phyloP scores from a whole-genome alignment of 2,329 filamentous ascomycete species.

The Blastomyces emzantsi region DNA sequence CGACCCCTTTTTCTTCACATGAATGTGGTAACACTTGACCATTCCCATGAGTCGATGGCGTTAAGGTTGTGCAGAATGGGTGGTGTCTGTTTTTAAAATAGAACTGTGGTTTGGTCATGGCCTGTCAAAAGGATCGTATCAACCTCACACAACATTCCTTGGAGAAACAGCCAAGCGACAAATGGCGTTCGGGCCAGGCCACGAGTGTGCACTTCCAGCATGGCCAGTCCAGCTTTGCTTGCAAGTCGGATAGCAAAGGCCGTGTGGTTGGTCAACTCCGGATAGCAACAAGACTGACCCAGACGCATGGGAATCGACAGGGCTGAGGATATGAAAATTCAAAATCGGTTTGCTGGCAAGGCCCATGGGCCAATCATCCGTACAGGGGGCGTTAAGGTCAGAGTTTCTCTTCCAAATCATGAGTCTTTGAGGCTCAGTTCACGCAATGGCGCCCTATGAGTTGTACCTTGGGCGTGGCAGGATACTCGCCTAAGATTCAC shows the following conservation, averaged over 20 bases:
- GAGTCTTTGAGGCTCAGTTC: neutral
- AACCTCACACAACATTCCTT: neutral
- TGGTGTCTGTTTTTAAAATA: neutral
- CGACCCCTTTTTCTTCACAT: neutral
- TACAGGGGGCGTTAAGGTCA: neutral
- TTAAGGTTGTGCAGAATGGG: constrained; percentile 5
- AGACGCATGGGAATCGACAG: neutral
- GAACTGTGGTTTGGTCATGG: neutral
- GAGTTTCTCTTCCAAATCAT: neutral
- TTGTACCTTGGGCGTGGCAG: constrained; percentile 1
- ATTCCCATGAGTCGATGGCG: constrained; percentile 5
- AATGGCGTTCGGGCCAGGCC: neutral
- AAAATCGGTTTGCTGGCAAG: neutral
- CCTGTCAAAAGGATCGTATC: neutral
- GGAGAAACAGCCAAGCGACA: constrained; percentile 2
- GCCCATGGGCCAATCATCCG: neutral
- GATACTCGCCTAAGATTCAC: constrained; percentile 9
- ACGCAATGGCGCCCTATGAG: neutral
- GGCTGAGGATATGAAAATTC: neutral
- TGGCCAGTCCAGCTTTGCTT: neutral
- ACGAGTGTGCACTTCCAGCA: neutral
- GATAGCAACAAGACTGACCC: neutral
- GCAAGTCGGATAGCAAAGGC: neutral
- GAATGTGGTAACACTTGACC: constrained; percentile 8
- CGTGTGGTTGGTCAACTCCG: neutral